These are phyloP conservation scores for Mycotypha africana DNA, from an alignment of 371 early-diverging fungal genomes.

Conservation along the genomic window DNA sequence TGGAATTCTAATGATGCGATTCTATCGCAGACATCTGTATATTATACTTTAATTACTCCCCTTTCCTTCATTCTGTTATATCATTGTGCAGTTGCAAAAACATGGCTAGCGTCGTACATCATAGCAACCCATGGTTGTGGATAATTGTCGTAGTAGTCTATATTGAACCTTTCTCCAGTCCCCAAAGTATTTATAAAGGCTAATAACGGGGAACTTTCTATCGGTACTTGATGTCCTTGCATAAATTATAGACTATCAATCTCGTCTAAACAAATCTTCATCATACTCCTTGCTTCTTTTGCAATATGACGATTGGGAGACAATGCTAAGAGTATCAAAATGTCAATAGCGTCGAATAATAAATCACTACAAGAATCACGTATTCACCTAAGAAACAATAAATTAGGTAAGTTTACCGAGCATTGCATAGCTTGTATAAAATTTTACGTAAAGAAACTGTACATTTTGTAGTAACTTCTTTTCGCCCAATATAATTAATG, in stretches of 20 bases:
- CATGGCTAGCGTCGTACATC: constrained; percentile 8
- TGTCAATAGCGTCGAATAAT: constrained; percentile 6
- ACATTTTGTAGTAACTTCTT: too few relatives aligned
- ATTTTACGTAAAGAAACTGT: too few relatives aligned
- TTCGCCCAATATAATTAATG: too few relatives aligned
- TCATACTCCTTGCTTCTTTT: constrained; percentile 1
- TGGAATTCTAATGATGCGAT: too few relatives aligned
- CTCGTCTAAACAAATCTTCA: not conserved
- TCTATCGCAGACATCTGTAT: too few relatives aligned
- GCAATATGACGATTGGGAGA: not conserved
- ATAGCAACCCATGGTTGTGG: constrained; percentile 16
- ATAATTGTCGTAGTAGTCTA: constrained; percentile 2
- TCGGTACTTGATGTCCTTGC: not conserved
- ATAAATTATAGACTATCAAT: not conserved
- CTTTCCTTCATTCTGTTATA: too few relatives aligned
- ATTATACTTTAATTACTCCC: too few relatives aligned
- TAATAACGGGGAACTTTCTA: not conserved
- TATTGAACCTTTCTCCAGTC: not conserved
- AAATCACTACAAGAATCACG: not conserved
- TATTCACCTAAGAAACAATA: constrained; percentile 4
- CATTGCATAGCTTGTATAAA: too few relatives aligned
- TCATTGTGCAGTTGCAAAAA: not conserved
- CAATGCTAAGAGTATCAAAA: not conserved
- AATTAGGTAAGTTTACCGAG: not conserved
- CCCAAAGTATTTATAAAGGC: not conserved